A percentile compares a stretch with the other conserved stretches of the same genome.
phyloP scores from a whole-genome alignment of 768 basidiomycete genomes.

The Mrakia frigida region DNA sequence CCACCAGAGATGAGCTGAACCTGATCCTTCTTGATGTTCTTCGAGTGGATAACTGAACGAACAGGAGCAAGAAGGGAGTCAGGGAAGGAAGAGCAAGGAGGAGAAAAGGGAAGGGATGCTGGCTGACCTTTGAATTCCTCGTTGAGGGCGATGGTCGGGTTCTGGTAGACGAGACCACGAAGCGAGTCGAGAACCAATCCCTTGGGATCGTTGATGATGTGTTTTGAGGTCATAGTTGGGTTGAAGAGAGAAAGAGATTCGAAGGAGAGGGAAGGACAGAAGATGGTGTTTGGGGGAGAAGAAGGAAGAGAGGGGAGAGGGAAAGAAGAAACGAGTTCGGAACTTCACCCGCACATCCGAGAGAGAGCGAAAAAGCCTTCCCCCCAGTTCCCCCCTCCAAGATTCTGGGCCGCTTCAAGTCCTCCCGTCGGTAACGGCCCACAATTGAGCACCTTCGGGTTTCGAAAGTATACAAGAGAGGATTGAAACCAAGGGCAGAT shows the following conservation, averaged over 20 bases:
- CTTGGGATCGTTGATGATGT: constrained; percentile 68
- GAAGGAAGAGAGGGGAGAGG: background rate
- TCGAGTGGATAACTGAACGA: constrained; percentile 17
- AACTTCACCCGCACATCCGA: no score
- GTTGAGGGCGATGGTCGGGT: constrained; percentile 69
- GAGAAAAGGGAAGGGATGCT: background rate
- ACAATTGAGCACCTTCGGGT: no score
- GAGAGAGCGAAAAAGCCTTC: no score
- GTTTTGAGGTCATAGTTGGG: constrained; percentile 50
- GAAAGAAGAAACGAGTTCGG: background rate
- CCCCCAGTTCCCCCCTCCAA: no score
- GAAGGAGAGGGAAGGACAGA: background rate
- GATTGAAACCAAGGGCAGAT: no score
- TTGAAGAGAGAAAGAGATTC: background rate
- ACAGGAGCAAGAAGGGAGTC: background rate
- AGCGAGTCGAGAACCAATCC: constrained; percentile 74
- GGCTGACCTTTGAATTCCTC: constrained; percentile 60
- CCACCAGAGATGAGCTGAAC: constrained; percentile 32
- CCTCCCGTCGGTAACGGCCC: no score
- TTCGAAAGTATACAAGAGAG: no score
- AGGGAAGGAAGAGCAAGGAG: background rate
- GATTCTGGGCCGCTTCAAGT: no score
- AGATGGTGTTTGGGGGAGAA: background rate
- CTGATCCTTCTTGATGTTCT: background rate
- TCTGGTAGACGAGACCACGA: constrained; percentile 57